A percentile compares a stretch with the other conserved stretches of the same genome.
phyloP scores from a whole-genome alignment of 1,139 yeast genomes.

The Hyphopichia burtonii region DNA sequence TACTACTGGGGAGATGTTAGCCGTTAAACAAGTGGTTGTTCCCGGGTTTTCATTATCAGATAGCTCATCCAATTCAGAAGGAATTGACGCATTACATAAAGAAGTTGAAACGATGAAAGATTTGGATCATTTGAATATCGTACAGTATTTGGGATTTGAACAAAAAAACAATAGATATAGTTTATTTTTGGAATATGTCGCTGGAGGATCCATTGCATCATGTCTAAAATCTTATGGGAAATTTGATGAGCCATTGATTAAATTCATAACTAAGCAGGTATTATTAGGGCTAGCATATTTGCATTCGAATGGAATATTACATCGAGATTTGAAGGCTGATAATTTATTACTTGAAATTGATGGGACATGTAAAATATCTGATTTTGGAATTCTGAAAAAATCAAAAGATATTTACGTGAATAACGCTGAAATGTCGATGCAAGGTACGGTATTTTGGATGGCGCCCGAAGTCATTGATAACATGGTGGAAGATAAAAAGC shows the following conservation, averaged over 20 bases:
- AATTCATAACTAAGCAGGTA: constrained; percentile 76
- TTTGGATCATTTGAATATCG: constrained; percentile 89
- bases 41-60: constrained; percentile 39
- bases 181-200: constrained; percentile 89
- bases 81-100: constrained; percentile 78
- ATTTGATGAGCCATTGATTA: constrained; percentile 76
- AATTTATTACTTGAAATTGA: constrained; percentile 84
- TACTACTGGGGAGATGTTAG: constrained; percentile 98
- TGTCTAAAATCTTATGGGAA: constrained; percentile 81
- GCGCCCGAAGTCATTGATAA: constrained; percentile 97
- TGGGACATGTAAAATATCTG: constrained; percentile 94
- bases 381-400: constrained; percentile 92
- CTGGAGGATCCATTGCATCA: constrained; percentile 95
- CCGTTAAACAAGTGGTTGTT: constrained; percentile 90
- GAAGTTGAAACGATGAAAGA: constrained; percentile 96
- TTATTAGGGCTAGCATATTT: constrained; percentile 80
- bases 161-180: constrained; percentile 73
- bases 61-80: constrained; percentile 40
- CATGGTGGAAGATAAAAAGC: constrained; percentile 71
- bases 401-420: constrained; percentile 86
- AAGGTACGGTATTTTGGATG: constrained; percentile 99
- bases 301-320: constrained; percentile 84
- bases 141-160: constrained; percentile 93
- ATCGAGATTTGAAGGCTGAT: constrained; percentile 95
- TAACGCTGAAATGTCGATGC: constrained; percentile 95